Conservation (phyloP, 2,329 filamentous ascomycete genomes). For the Arthrobotrys sinensis region DNA sequence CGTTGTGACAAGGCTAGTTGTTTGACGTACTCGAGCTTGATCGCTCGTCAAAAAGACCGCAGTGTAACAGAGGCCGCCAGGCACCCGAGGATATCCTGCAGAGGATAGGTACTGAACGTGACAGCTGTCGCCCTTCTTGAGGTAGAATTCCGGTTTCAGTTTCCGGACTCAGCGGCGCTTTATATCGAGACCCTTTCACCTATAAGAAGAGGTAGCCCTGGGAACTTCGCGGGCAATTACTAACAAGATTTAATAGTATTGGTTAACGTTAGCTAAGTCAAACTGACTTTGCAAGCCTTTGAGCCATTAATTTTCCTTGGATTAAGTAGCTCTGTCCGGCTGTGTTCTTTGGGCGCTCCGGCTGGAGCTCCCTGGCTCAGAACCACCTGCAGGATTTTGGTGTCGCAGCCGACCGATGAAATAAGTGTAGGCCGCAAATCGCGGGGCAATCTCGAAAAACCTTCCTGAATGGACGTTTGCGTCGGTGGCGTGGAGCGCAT, state of each 20-base stretch:
- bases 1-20: background rate
- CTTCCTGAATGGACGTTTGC: background rate
- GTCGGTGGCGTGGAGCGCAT: conserved; percentile 3
- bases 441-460: background rate
- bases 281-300: background rate
- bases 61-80: background rate
- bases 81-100: background rate
- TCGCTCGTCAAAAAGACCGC: background rate
- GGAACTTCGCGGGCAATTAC: conserved; percentile 1
- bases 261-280: conserved; percentile 16
- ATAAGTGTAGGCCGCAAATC: background rate
- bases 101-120: conserved; percentile 4
- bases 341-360: background rate
- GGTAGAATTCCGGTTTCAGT: background rate
- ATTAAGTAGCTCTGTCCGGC: background rate
- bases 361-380: conserved; percentile 16
- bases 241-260: conserved; percentile 9
- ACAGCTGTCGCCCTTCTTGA: conserved; percentile 7
- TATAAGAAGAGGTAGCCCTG: too few relatives aligned
- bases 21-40: background rate
- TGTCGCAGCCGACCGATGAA: conserved; percentile 9
- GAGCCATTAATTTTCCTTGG: conserved; percentile 6
- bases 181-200: background rate
- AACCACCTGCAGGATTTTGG: background rate
- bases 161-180: background rate